phyloP scores from a whole-genome alignment of 1,139 yeast genomes.

The Saccharomycopsis phalli region DNA sequence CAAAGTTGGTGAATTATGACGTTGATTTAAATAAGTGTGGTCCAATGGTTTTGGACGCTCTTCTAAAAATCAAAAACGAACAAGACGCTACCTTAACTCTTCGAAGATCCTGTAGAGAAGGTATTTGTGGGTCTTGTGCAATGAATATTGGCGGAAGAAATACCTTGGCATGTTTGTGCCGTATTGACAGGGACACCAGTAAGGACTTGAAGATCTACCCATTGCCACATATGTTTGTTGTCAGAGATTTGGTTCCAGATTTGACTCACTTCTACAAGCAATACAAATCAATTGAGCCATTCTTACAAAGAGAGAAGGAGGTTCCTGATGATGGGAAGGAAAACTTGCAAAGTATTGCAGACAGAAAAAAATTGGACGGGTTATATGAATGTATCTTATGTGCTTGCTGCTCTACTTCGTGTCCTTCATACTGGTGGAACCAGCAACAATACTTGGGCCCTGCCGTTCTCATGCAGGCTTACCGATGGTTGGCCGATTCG shows the following conservation, averaged over 20 bases:
- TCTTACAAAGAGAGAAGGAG: slow-evolving; percentile 66
- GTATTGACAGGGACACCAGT: slow-evolving; percentile 70
- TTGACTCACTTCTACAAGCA: slow-evolving; percentile 96
- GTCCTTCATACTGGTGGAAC: slow-evolving; percentile 99
- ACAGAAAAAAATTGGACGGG: slow-evolving; percentile 95
- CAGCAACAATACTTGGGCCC: slow-evolving; percentile 98
- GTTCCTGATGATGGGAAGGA: slow-evolving; percentile 89
- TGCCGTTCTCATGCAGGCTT: slow-evolving; percentile 97
- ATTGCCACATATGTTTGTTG: slow-evolving; percentile 96
- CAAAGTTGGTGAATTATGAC: slow-evolving; percentile 73
- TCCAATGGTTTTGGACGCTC: slow-evolving; percentile 96
- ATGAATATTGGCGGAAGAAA: slow-evolving; percentile 98
- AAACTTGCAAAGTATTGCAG: slow-evolving; percentile 83
- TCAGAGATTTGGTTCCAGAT: slow-evolving; percentile 95
- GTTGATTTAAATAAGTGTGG: slow-evolving; percentile 89
- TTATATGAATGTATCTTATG: slow-evolving; percentile 95
- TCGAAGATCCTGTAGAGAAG: slow-evolving; percentile 99
- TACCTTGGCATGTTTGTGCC: slow-evolving; percentile 93
- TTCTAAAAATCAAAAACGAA: slow-evolving; percentile 90
- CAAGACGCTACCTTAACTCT: slow-evolving; percentile 92
- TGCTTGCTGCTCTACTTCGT: slow-evolving; percentile 98
- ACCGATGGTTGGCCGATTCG: slow-evolving; percentile 96
- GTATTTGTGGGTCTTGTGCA: slow-evolving; percentile 99
- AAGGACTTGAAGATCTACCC: slow-evolving; percentile 89
- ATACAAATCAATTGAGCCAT: slow-evolving; percentile 96